Conservation (phyloP, 352 stramenopile species). For the Globisporangium nodosum region DNA sequence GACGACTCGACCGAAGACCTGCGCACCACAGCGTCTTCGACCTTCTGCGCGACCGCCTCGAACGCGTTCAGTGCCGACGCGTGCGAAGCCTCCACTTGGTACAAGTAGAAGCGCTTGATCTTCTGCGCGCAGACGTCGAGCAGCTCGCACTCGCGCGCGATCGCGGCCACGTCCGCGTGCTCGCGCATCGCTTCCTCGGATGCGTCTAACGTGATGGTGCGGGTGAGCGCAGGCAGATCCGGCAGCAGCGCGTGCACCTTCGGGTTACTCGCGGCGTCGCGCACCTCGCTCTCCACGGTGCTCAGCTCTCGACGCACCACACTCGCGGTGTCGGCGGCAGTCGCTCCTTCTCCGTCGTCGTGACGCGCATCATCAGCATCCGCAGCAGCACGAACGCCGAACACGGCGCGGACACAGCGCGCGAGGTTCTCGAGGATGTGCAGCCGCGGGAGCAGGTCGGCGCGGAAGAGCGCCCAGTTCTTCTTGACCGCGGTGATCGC, state of each 20-base stretch:
- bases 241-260: conserved; percentile 46
- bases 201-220: conserved; percentile 17
- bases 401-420: conserved; percentile 22
- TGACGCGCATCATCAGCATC: background rate
- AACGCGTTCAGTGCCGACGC: conserved; percentile 17
- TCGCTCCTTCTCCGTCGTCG: background rate
- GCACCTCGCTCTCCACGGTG: no score
- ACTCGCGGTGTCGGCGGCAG: background rate
- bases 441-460: conserved; percentile 60
- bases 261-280: conserved; percentile 12
- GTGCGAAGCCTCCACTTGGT: conserved; percentile 37
- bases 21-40: conserved; percentile 9
- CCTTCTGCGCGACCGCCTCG: conserved; percentile 2
- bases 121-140: conserved; percentile 24
- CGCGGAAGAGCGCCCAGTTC: conserved; percentile 60
- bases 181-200: background rate
- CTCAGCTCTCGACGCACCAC: background rate
- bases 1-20: background rate
- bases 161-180: conserved; percentile 9
- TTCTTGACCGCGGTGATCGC: conserved; percentile 33
- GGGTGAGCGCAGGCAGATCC: conserved; percentile 24
- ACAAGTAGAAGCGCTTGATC: conserved; percentile 41
- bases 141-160: conserved; percentile 29
- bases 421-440: conserved; percentile 66
- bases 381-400: conserved; percentile 1